Base-by-base conservation (phyloP, 768 basidiomycete genomes). In the Coprinopsis sp. region DNA sequence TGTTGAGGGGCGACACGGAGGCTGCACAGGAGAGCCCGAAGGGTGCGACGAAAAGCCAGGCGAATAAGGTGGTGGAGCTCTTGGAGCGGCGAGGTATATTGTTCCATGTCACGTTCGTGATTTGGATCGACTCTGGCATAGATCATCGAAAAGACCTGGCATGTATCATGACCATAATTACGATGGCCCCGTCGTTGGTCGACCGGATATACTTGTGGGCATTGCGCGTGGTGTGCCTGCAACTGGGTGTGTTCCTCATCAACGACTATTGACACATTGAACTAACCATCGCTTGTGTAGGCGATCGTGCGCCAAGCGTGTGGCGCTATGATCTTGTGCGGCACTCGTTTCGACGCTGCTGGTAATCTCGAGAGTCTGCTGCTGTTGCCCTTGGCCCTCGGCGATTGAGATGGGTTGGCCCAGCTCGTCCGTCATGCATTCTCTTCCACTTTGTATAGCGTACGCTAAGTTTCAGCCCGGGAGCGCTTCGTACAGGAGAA, bases 111-210 rank as follows among this genome's bases (percentile, higher is more conserved):
- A 31, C 41, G n/a, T n/a, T n/a, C n/a, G n/a, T n/a, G n/a, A n/a
- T n/a, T n/a, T n/a, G n/a, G n/a, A n/a, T n/a, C 4, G 4, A 23
- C 22, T 7, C 36, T 31, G 22, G 1, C 30, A 21, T 28, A 22
- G 19, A 33, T 19, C 13, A 14, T 16, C n/a, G n/a, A n/a, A n/a
- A n/a, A n/a, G 55, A 93, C 81, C 98, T 5, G 91, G 93, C 0
- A 88, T 81, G 2, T 95, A 98, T 58, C 75, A 85, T 0, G 95
- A 98, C 60, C 96, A 99, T 70, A 92, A 91, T 59, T 98, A 98
- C 55, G 96, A 98, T 98, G 7, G 86, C 94, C 2, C 71, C 98
- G 37, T 79, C 84, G 28, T 75, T 98, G 4, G 92, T 97, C 59
- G 93, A 99, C 58, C 82, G 6, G 92, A 96, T 46, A 77, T 80